Base-by-base conservation (phyloP, 345 rosid genomes). In the Raphanus sativus region DNA sequence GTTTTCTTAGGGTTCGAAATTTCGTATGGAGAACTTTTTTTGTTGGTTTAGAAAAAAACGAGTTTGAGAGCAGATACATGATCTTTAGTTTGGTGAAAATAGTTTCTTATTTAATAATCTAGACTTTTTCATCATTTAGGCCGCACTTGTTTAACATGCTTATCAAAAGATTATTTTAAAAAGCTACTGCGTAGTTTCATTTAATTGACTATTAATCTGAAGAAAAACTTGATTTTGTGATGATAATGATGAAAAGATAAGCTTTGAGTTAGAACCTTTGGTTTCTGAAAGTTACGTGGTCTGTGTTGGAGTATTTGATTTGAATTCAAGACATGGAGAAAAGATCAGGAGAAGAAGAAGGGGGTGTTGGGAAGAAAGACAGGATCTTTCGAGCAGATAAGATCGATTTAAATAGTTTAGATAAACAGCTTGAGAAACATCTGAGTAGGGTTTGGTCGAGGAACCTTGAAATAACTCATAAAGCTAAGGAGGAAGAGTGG, bases 371-470 rank as follows among this genome's bases (percentile, higher is more conserved):
- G 66, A 65, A 85, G 84, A 90, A 89, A 83, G 96, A 89, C 74
- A 84, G 84, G 91, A 76, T 83, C 67, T 81, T 89, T 76, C 77
- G 99, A 81, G 98, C 99, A 0, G 90, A 91, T 84, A 85, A 85
- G 81, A 84, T 92, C 5, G 98, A 95, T 86, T 82, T 95, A 58
- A 92, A 91, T 85, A 92, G 84, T 82, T 82, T 95, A 85, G 99
- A 95, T 69, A 75, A 81, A 40, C 99, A 95, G 82, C 87, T 95
- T 65, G 98, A 92, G 95, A 91, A 88, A 89, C 94, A 92, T 77
- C 64, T 92, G 75, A 88, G 90, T 83, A 81, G 86, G 86, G 94
- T 86, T 82, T 92, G 92, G 93, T 89, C 99, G 0, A 91, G 86
- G 76, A 89, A 81, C 67, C 42, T 80, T 76, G 92, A 87, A 48